These are phyloP conservation scores for Apiotrichum gamsii DNA, from an alignment of 1,284 basidiomycete genomes.

Conservation along the genomic window DNA sequence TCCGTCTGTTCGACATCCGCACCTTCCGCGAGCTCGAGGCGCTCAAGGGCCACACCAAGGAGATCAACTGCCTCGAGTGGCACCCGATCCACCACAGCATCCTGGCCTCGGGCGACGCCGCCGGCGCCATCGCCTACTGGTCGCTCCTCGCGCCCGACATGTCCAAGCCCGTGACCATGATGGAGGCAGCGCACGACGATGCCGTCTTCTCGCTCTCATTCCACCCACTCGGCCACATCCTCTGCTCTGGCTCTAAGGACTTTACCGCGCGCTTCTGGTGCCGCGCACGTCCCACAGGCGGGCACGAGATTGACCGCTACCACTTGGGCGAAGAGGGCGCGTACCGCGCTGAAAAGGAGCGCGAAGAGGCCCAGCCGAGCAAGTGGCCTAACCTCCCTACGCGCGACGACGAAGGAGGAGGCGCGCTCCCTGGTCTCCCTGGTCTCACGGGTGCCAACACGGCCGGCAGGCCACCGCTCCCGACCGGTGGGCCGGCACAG, in stretches of 20 bases:
- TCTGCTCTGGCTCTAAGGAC: constrained; percentile 89
- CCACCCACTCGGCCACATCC: constrained; percentile 92
- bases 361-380: constrained; percentile 7
- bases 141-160: constrained; percentile 56
- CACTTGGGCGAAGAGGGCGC: constrained; percentile 43
- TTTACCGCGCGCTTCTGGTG: constrained; percentile 98
- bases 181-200: constrained; percentile 90
- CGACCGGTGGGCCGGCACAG: no score
- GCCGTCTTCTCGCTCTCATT: constrained; percentile 94
- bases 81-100: constrained; percentile 84
- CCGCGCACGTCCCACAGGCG: constrained; percentile 59
- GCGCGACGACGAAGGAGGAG: constrained; percentile 1
- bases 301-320: constrained; percentile 58
- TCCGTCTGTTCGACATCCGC: constrained; percentile 95
- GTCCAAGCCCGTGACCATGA: constrained; percentile 62
- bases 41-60: constrained; percentile 91
- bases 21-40: constrained; percentile 91
- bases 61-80: constrained; percentile 94
- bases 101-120: constrained; percentile 86
- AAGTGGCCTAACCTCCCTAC: constrained; percentile 12
- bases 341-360: constrained; percentile 48
- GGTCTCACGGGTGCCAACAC: background rate
- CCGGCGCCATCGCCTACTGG: constrained; percentile 91
- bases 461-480: background rate
- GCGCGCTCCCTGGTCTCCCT: constrained; percentile 6